Conservation (phyloP, 2,329 filamentous ascomycete species). For the Raffaelea ambrosiae region DNA sequence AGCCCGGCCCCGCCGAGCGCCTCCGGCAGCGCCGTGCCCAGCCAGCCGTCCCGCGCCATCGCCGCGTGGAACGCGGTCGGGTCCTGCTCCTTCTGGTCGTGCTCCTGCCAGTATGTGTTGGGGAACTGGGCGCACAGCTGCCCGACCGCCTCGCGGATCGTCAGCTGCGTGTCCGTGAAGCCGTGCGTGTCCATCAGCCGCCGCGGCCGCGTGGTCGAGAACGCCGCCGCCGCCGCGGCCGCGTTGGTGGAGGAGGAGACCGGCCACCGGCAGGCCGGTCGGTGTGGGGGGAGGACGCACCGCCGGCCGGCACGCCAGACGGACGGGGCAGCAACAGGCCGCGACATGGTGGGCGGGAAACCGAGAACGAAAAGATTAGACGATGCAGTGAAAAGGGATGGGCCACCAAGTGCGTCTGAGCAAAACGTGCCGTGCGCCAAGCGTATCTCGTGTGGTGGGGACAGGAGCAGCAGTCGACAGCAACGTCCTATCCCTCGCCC, state of each 20-base stretch:
- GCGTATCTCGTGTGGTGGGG: too few species aligned
- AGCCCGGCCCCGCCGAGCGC: constrained; percentile 65
- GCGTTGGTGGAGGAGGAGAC: not conserved
- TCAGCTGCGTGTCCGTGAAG: constrained; percentile 10
- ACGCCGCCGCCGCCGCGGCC: not conserved
- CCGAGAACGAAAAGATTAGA: too few species aligned
- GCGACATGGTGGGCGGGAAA: too few species aligned
- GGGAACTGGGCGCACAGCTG: constrained; percentile 11
- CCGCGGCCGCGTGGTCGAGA: constrained; percentile 2
- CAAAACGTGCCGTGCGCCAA: too few species aligned
- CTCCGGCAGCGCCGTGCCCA: constrained; percentile 72
- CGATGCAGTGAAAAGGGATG: too few species aligned
- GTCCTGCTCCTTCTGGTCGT: constrained; percentile 60
- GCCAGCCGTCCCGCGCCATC: constrained; percentile 67
- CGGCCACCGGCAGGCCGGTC: too few species aligned
- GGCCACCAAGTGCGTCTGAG: too few species aligned
- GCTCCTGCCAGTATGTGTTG: constrained; percentile 22
- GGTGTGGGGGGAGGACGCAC: too few species aligned
- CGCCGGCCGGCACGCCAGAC: too few species aligned
- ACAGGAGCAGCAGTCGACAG: too few species aligned
- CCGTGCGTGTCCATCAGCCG: constrained; percentile 11
- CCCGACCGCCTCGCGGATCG: constrained; percentile 11
- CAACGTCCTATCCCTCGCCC: too few species aligned
- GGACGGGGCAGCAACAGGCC: too few species aligned
- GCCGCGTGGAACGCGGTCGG: constrained; percentile 69